Percentiles rank a stretch among this genome's conserved stretches.
phyloP scores from a whole-genome alignment of 768 basidiomycete genomes.

The Pleurotus pulmonarius region DNA sequence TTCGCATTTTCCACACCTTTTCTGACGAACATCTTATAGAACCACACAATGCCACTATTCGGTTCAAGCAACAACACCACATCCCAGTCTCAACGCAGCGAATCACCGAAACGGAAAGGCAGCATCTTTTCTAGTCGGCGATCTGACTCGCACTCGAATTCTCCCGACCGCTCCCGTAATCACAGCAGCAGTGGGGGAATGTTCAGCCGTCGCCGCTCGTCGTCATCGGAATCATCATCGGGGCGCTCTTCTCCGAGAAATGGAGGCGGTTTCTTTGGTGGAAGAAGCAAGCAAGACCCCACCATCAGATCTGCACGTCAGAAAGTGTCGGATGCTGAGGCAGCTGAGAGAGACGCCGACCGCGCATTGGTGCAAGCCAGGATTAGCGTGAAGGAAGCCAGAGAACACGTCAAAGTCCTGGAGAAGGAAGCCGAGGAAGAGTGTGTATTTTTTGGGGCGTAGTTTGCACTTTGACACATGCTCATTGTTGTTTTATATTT shows the following conservation, averaged over 20 bases:
- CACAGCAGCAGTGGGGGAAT: background rate
- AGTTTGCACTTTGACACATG: background rate
- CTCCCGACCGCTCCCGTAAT: constrained; percentile 10
- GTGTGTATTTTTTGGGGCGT: constrained; percentile 31
- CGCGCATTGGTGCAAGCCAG: constrained; percentile 43
- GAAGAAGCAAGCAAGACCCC: constrained; percentile 30
- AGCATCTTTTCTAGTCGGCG: constrained; percentile 22
- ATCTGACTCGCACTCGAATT: constrained; percentile 16
- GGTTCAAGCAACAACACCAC: constrained; percentile 9
- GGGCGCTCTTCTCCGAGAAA: constrained; percentile 10
- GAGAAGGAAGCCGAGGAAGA: constrained; percentile 50
- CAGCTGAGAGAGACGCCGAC: constrained; percentile 50
- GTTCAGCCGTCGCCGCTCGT: constrained; percentile 7
- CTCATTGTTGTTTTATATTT: constrained; percentile 10
- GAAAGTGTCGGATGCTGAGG: constrained; percentile 47
- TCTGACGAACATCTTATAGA: no score
- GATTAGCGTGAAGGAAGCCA: constrained; percentile 41
- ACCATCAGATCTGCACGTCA: constrained; percentile 43
- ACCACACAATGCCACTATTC: constrained; percentile 19
- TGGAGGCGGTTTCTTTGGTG: constrained; percentile 5
- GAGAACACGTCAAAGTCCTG: constrained; percentile 42
- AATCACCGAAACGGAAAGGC: constrained; percentile 19
- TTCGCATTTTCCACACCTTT: no score
- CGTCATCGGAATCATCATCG: constrained; percentile 8
- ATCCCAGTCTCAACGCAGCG: background rate